phyloP scores from a whole-genome alignment of 352 stramenopile species.

The Phytophthora capsici region DNA sequence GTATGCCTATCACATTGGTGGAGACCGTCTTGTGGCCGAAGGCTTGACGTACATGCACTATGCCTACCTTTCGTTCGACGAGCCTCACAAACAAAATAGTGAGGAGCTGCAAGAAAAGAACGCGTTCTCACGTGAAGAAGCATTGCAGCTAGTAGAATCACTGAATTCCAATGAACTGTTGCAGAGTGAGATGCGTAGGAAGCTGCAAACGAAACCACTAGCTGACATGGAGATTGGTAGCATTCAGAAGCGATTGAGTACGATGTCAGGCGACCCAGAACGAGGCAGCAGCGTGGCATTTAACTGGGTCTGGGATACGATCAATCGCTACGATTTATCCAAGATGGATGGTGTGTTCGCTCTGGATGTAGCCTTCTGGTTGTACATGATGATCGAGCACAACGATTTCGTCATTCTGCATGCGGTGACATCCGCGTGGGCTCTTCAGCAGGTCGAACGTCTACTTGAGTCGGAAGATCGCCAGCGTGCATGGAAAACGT shows the following conservation, averaged over 20 bases:
- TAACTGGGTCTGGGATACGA: conserved; percentile 30
- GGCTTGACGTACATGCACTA: conserved; percentile 49
- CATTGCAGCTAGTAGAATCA: conserved; percentile 21
- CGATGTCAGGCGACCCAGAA: conserved; percentile 36
- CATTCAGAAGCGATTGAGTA: conserved; percentile 36
- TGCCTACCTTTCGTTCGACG: conserved; percentile 43
- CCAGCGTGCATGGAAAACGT: conserved; percentile 38
- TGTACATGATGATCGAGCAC: conserved; percentile 45
- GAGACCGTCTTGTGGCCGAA: conserved; percentile 43
- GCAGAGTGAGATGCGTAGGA: conserved; percentile 29
- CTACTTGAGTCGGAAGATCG: conserved; percentile 36
- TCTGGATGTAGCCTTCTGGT: conserved; percentile 43
- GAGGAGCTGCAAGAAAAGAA: conserved; percentile 30
- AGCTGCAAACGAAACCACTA: conserved; percentile 33
- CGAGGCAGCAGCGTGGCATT: conserved; percentile 35
- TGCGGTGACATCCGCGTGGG: conserved; percentile 46
- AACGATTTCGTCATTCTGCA: conserved; percentile 54
- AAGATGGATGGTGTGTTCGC: conserved; percentile 42
- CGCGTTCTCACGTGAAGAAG: conserved; percentile 25
- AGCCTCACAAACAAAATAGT: conserved; percentile 10
- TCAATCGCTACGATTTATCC: conserved; percentile 40
- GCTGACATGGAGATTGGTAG: conserved; percentile 25
- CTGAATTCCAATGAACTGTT: conserved; percentile 33
- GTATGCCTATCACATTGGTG: conserved; percentile 47
- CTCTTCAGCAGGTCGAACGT: conserved; percentile 44